Base-by-base conservation (phyloP, 2,329 filamentous ascomycete species). In the Phoma sp. region DNA sequence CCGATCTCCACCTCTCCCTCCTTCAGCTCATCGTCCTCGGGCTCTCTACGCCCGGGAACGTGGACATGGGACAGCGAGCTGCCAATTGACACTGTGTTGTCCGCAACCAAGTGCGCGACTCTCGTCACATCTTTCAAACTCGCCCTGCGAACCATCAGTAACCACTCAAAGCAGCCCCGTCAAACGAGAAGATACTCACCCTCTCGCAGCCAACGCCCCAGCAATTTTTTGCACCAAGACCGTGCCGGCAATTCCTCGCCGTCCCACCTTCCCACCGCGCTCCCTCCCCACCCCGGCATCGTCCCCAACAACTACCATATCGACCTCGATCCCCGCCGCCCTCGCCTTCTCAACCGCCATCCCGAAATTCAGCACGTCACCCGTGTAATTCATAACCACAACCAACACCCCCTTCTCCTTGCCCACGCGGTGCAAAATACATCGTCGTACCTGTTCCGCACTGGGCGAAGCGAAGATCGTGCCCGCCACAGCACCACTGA, bases 361-460 rank as follows among this genome's bases (percentile, higher is more conserved):
- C 50, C 92, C 93, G 71, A 97, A 97, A 77, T 96, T 96, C 63
- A 97, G 82, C 48, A 96, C 73, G 57, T 81, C 79, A 2, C 79
- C 79, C 29, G 91, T 96, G 75, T 96, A 96, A 75, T 97, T 97
- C 90, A 96, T 96, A 27, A 96, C 90, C 5, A 93, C 88, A n/a
- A 96, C 89, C 36, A 97, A 75, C 1, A 96, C 89, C 23, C 93
- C 93, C 58, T 85, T 83, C 39, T 83, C 81, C 3, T 83, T 82
- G 57, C 90, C 86, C 3, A 96, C 89, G 18, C 90, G 82, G 37
- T 86, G 83, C 68, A 88, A 84, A 47, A 96, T 88, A 55, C 87
- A 91, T 61, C 84, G 81, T 50, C 90, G 85, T 49, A 97, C 87
- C 78, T 97, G 93, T 76, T 95, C 88, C 0, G 91, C 88, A 5